These are phyloP conservation scores for Gautieria morchelliformis DNA, from an alignment of 768 basidiomycete genomes.

Conservation along the genomic window DNA sequence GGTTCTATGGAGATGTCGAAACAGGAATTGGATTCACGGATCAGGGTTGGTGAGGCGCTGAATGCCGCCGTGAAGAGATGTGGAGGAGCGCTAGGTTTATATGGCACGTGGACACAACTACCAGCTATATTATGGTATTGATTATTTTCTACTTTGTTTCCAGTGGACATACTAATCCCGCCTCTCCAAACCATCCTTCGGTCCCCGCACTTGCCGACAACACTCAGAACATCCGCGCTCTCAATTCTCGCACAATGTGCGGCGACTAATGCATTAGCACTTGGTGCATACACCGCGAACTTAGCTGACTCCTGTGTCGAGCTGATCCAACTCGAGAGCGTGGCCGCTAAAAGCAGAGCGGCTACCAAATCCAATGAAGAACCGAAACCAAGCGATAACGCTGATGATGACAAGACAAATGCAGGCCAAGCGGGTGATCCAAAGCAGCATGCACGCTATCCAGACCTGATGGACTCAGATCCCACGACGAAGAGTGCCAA, in stretches of 20 bases:
- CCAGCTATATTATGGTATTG: not conserved
- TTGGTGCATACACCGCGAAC: slow-evolving; percentile 53
- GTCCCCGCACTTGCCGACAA: slow-evolving; percentile 50
- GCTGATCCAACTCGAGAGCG: slow-evolving; percentile 57
- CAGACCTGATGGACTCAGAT: slow-evolving; percentile 37
- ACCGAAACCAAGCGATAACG: not conserved
- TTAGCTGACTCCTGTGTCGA: slow-evolving; percentile 65
- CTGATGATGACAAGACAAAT: slow-evolving; percentile 10
- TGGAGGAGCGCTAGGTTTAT: slow-evolving; percentile 55
- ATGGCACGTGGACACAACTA: slow-evolving; percentile 39
- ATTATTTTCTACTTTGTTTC: not conserved
- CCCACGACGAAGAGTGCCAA: slow-evolving; percentile 53
- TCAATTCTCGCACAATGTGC: slow-evolving; percentile 69
- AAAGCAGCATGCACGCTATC: not conserved
- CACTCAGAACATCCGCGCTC: slow-evolving; percentile 58
- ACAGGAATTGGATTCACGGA: slow-evolving; percentile 60
- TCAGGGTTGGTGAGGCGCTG: slow-evolving; percentile 81
- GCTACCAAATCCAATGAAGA: slow-evolving; percentile 5
- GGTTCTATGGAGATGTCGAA: slow-evolving; percentile 28
- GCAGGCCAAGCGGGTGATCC: slow-evolving; percentile 9
- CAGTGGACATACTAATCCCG: slow-evolving; percentile 68
- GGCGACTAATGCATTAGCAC: slow-evolving; percentile 49
- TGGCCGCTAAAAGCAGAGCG: slow-evolving; percentile 19
- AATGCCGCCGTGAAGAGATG: slow-evolving; percentile 65
- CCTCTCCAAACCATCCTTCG: slow-evolving; percentile 58